Conservation (phyloP, 176 grass and related monocot genomes). For the Pontederia crassipes region DNA sequence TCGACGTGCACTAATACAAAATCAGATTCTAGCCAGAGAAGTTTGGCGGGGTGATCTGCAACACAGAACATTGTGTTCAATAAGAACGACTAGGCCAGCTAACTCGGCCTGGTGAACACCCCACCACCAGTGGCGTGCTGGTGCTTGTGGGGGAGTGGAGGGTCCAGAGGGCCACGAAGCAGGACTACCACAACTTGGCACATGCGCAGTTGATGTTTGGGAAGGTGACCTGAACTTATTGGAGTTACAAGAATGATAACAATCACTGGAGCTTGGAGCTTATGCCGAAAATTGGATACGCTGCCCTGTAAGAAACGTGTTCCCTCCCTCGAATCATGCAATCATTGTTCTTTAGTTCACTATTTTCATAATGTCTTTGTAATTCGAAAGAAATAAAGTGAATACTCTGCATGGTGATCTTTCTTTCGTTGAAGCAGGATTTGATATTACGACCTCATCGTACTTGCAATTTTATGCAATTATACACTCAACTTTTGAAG, state of each 20-base stretch:
- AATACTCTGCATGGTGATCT: too few relatives aligned
- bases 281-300: constrained; percentile 60
- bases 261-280: constrained; percentile 53
- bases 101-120: constrained; percentile 9
- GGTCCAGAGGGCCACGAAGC: background rate
- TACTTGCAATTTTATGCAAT: too few relatives aligned
- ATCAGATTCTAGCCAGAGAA: constrained; percentile 12
- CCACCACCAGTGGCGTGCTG: constrained; percentile 25
- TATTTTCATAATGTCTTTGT: too few relatives aligned
- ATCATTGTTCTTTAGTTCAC: too few relatives aligned
- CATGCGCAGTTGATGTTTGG: constrained; percentile 35
- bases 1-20: constrained; percentile 57
- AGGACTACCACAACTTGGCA: constrained; percentile 22
- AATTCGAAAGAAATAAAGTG: too few relatives aligned
- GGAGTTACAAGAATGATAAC: constrained; percentile 36
- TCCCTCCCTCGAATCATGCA: too few relatives aligned
- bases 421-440: too few relatives aligned
- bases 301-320: constrained; percentile 2
- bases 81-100: constrained; percentile 1
- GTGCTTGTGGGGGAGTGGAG: constrained; percentile 35
- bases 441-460: too few relatives aligned
- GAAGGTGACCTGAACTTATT: constrained; percentile 43
- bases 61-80: constrained; percentile 49
- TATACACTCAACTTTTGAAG: too few relatives aligned
- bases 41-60: constrained; percentile 24